A percentile compares a stretch with the other conserved stretches of the same genome.
These are phyloP conservation scores for Candida albicans DNA, from an alignment of 1,139 yeast species.

Conservation along the genomic window DNA sequence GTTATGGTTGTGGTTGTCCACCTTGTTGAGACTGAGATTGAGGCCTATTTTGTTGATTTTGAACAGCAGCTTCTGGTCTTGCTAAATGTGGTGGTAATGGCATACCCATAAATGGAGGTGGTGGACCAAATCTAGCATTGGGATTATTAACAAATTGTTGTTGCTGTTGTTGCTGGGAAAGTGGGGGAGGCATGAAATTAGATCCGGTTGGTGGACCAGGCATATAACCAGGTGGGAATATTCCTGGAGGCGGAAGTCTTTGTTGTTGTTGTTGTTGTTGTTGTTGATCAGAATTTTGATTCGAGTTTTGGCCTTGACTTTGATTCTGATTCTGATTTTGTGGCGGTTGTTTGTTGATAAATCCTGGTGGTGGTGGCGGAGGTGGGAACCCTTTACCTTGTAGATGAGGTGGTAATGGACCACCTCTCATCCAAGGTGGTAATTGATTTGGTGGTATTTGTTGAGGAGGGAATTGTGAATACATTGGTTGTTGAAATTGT, in stretches of 20 bases:
- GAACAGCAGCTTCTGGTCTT: conserved; percentile 8
- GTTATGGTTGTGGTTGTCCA: conserved; percentile 18
- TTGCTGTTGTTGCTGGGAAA: conserved; percentile 30
- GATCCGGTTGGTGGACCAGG: conserved; percentile 19
- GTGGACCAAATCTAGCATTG: conserved; percentile 21
- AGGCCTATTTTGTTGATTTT: too few relatives aligned
- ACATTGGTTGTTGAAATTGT: conserved; percentile 10
- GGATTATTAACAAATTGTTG: conserved; percentile 15
- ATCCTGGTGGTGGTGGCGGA: conserved; percentile 12
- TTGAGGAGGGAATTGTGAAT: conserved; percentile 6
- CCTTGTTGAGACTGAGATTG: too few relatives aligned
- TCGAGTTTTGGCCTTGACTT: conserved; percentile 19
- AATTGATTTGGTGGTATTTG: conserved; percentile 10
- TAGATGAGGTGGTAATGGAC: conserved; percentile 10
- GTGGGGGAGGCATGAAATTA: conserved; percentile 16
- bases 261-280: conserved; percentile 8
- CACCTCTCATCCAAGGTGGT: conserved; percentile 14
- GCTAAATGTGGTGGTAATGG: conserved; percentile 18
- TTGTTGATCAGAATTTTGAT: conserved; percentile 12
- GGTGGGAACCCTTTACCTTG: conserved; percentile 4
- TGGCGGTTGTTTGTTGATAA: conserved; percentile 18
- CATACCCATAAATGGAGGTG: conserved; percentile 29
- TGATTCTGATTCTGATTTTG: conserved; percentile 10
- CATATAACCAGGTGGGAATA: conserved; percentile 17
- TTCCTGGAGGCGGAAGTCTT: conserved; percentile 17